phyloP scores from a whole-genome alignment of 1,139 yeast genomes.

The Candida dubliniensis region DNA sequence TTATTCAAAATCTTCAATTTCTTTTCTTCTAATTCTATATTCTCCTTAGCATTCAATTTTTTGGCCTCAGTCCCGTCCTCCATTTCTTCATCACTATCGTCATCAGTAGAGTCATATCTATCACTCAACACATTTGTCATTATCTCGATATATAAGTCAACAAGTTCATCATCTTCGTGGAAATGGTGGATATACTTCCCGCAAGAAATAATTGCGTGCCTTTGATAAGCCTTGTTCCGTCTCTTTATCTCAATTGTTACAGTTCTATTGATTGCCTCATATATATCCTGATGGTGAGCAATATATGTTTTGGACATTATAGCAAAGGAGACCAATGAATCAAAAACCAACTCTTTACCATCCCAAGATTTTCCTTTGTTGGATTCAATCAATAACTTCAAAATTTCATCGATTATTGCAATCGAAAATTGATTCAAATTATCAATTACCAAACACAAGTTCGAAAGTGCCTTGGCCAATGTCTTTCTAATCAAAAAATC shows the following conservation, averaged over 20 bases:
- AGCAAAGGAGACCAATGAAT: conserved; percentile 65
- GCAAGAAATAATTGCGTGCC: conserved; percentile 47
- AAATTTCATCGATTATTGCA: conserved; percentile 35
- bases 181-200: conserved; percentile 49
- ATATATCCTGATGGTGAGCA: conserved; percentile 16
- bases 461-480: conserved; percentile 69
- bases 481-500: conserved; percentile 68
- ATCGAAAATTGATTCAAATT: conserved; percentile 32
- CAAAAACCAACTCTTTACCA: conserved; percentile 78
- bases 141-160: conserved; percentile 38
- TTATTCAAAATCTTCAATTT: conserved; percentile 34
- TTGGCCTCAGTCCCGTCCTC: conserved; percentile 28
- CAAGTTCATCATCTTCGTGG: conserved; percentile 40
- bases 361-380: conserved; percentile 82
- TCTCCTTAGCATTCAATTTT: conserved; percentile 25
- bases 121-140: conserved; percentile 37
- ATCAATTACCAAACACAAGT: conserved; percentile 49
- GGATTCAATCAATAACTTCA: conserved; percentile 59
- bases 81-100: conserved; percentile 29
- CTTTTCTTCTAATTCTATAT: conserved; percentile 39
- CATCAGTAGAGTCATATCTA: conserved; percentile 21
- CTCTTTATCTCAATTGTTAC: conserved; percentile 65
- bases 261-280: conserved; percentile 36
- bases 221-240: conserved; percentile 65
- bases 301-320: conserved; percentile 39